These are phyloP conservation scores for Apiospora saccharicola DNA, from an alignment of 2,329 filamentous ascomycete genomes.

Conservation along the genomic window DNA sequence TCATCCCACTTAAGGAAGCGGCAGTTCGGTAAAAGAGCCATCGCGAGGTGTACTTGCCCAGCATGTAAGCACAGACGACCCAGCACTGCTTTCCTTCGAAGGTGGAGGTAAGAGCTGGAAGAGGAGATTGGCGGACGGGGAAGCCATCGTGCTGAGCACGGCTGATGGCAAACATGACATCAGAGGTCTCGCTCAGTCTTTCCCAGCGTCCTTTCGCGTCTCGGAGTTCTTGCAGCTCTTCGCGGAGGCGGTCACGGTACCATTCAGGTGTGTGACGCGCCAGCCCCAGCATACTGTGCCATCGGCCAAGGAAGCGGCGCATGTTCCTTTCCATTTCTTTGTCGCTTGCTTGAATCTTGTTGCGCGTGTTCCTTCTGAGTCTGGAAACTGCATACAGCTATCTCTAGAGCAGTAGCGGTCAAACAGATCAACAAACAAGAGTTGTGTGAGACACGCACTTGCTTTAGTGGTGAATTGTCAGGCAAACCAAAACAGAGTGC, in stretches of 20 bases:
- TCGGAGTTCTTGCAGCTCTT: constrained; percentile 48
- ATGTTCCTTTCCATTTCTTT: background rate
- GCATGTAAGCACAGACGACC: constrained; percentile 49
- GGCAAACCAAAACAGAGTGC: too few species aligned
- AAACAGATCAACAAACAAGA: too few species aligned
- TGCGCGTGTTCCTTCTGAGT: background rate
- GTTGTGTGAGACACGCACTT: too few species aligned
- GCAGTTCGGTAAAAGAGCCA: constrained; percentile 50
- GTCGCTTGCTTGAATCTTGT: background rate
- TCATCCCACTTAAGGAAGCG: constrained; percentile 41
- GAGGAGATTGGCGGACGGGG: constrained; percentile 40
- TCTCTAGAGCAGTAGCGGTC: too few species aligned
- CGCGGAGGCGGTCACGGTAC: constrained; percentile 48
- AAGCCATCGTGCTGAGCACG: constrained; percentile 49
- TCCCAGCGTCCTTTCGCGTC: constrained; percentile 39
- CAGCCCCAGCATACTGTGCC: constrained; percentile 31
- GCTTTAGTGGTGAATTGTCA: too few species aligned
- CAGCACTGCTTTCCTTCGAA: background rate
- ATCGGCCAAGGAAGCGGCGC: constrained; percentile 24
- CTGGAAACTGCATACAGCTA: background rate
- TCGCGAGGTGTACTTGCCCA: constrained; percentile 51
- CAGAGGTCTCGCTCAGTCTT: constrained; percentile 52
- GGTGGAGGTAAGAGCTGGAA: constrained; percentile 34
- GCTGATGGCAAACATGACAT: constrained; percentile 51
- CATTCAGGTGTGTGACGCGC: constrained; percentile 45